phyloP scores from a whole-genome alignment of 805 yeast genomes.

The Kuraishia ogatae region DNA sequence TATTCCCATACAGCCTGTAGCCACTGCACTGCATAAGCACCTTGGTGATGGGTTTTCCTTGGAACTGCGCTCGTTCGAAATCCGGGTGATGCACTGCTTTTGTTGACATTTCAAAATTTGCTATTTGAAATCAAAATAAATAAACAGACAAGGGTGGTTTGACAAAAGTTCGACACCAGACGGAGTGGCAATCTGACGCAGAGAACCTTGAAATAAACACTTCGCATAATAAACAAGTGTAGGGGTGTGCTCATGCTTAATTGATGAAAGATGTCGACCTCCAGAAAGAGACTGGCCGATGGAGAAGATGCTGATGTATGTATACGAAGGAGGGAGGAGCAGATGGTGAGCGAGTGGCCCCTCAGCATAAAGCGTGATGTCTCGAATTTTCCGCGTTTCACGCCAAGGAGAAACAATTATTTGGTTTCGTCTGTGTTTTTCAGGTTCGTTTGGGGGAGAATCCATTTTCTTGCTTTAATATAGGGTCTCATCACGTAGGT shows the following conservation, averaged over 20 bases:
- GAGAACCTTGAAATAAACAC: neutral
- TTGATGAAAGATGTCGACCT: neutral
- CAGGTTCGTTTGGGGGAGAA: too few species aligned
- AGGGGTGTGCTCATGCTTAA: neutral
- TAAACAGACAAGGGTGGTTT: neutral
- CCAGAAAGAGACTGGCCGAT: conserved; percentile 1
- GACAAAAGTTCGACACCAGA: neutral
- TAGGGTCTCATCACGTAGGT: too few species aligned
- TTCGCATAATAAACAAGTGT: neutral
- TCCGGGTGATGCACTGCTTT: conserved; percentile 1
- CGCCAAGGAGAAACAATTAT: too few species aligned
- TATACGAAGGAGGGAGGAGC: neutral
- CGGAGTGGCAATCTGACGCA: neutral
- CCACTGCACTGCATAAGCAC: neutral
- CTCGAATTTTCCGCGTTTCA: too few species aligned
- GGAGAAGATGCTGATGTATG: conserved; percentile 1
- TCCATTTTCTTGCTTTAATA: too few species aligned
- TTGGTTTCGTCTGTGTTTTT: too few species aligned
- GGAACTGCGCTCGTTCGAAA: neutral
- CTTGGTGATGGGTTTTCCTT: neutral
- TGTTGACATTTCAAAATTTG: conserved; percentile 3
- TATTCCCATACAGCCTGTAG: too few species aligned
- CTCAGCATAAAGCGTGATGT: too few species aligned
- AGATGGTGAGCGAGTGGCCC: too few species aligned
- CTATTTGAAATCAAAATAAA: conserved; percentile 1